Conservation (phyloP, 2,329 filamentous ascomycete species). For the Ambrosiella cleistominuta region DNA sequence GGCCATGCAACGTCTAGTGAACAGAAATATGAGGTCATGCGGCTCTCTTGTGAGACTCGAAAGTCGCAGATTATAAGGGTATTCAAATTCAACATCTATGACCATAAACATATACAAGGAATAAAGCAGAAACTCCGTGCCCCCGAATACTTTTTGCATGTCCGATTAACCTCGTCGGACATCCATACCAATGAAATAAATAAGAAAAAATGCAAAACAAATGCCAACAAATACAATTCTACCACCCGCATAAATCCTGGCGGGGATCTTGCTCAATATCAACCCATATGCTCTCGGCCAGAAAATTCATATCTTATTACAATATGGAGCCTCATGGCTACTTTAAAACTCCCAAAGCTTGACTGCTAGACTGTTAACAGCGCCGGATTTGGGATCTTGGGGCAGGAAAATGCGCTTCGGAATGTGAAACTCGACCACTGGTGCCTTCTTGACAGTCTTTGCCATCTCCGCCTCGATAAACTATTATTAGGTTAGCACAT, state of each 20-base stretch:
- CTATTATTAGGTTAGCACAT: conserved; percentile 22
- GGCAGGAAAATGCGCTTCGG: conserved; percentile 62
- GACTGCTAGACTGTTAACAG: conserved; percentile 37
- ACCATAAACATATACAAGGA: not conserved
- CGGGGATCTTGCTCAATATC: no score
- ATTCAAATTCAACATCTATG: conserved; percentile 1
- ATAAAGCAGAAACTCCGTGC: conserved; percentile 1
- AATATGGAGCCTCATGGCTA: not conserved
- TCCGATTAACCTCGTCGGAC: not conserved
- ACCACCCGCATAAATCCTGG: no score
- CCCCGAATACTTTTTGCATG: not conserved
- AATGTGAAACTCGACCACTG: conserved; percentile 86
- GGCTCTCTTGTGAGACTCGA: no score
- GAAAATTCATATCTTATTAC: no score
- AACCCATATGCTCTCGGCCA: no score
- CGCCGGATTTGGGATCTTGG: conserved; percentile 28
- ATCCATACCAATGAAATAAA: not conserved
- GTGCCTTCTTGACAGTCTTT: conserved; percentile 69
- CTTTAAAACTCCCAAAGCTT: conserved; percentile 42
- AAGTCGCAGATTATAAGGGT: not conserved
- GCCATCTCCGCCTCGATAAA: conserved; percentile 70
- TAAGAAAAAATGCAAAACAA: conserved; percentile 1
- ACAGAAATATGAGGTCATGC: no score
- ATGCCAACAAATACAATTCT: not conserved
- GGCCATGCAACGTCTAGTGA: no score